These are phyloP conservation scores for Talaromyces sp. DNA, from an alignment of 2,329 filamentous ascomycete species.

Conservation along the genomic window DNA sequence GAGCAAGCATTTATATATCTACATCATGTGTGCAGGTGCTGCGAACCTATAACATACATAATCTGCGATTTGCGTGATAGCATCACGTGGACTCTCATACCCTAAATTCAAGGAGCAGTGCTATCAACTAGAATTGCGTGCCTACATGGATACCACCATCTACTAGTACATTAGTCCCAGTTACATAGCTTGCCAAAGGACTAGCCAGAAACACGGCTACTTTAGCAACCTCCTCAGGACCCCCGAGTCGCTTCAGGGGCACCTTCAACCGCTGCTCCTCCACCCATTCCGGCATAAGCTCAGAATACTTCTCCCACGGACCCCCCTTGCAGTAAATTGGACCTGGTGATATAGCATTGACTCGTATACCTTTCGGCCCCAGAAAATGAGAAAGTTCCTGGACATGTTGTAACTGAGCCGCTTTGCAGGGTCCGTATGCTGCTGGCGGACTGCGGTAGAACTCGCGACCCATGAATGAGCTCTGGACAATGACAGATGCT, in stretches of 20 bases:
- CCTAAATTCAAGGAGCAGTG: neutral
- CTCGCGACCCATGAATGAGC: conserved; percentile 24
- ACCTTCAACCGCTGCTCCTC: conserved; percentile 22
- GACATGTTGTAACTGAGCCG: conserved; percentile 25
- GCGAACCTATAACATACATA: neutral
- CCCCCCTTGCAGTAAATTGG: conserved; percentile 22
- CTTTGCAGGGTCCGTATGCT: conserved; percentile 24
- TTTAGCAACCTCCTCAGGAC: conserved; percentile 24
- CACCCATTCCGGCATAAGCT: conserved; percentile 20
- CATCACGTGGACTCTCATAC: neutral
- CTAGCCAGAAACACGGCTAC: conserved; percentile 27
- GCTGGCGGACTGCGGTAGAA: conserved; percentile 24
- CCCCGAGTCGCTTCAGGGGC: conserved; percentile 22
- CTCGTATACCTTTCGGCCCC: conserved; percentile 26
- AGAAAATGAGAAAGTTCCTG: conserved; percentile 25
- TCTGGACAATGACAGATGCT: conserved; percentile 23
- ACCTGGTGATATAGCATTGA: conserved; percentile 30
- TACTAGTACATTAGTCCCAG: conserved; percentile 21
- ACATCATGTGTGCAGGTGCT: neutral
- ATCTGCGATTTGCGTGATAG: neutral
- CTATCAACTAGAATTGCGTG: conserved; percentile 13
- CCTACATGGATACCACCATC: conserved; percentile 23
- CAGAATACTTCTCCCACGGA: conserved; percentile 19
- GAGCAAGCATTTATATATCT: neutral
- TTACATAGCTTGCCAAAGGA: conserved; percentile 19